Conservation (phyloP, 1,139 yeast species). For the Yamadazyma sp. region DNA sequence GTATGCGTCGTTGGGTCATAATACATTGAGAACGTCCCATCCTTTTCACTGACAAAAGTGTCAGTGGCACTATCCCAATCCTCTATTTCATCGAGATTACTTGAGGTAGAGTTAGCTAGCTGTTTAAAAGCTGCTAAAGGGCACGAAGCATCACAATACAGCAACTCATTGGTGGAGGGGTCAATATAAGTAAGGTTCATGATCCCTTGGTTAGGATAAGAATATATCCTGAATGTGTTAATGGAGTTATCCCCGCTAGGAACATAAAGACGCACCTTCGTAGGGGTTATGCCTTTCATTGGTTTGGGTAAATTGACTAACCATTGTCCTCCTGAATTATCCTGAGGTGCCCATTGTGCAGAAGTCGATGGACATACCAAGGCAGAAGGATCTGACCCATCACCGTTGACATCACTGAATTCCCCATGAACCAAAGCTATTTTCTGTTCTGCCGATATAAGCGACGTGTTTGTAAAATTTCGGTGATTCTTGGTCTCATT, state of each 20-base stretch:
- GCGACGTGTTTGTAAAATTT: slow-evolving; percentile 32
- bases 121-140: slow-evolving; percentile 50
- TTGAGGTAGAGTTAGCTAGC: slow-evolving; percentile 24
- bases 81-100: slow-evolving; percentile 21
- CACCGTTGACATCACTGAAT: slow-evolving; percentile 55
- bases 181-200: slow-evolving; percentile 89
- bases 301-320: slow-evolving; percentile 58
- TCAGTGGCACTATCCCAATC: slow-evolving; percentile 22
- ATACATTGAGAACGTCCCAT: slow-evolving; percentile 40
- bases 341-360: slow-evolving; percentile 56
- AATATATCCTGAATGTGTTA: slow-evolving; percentile 66
- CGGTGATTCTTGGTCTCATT: slow-evolving; percentile 24
- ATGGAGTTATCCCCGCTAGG: slow-evolving; percentile 57
- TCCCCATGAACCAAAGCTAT: slow-evolving; percentile 65
- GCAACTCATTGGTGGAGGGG: slow-evolving; percentile 57
- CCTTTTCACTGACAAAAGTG: slow-evolving; percentile 30
- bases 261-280: slow-evolving; percentile 72
- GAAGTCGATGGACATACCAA: slow-evolving; percentile 58
- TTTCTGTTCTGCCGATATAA: slow-evolving; percentile 61
- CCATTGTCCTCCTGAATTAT: slow-evolving; percentile 65
- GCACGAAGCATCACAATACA: slow-evolving; percentile 85
- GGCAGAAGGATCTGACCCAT: slow-evolving; percentile 36
- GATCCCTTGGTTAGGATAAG: slow-evolving; percentile 82
- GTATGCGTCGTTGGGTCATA: slow-evolving; percentile 40
- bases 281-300: slow-evolving; percentile 57